Base-by-base conservation (phyloP, 768 basidiomycete species). In the Pleurotus cornucopiae region DNA sequence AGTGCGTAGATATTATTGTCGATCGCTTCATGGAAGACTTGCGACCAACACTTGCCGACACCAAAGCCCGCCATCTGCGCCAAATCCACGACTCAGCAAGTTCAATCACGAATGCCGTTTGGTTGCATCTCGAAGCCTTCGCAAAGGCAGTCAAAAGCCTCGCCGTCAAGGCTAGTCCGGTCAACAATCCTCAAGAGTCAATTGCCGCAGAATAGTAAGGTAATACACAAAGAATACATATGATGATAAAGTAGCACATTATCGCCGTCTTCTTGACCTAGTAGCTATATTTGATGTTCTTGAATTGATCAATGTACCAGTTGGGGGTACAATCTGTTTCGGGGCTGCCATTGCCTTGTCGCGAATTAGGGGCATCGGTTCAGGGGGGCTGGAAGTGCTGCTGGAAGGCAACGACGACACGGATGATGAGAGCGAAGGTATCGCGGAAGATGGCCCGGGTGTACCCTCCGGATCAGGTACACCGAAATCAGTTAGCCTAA, bases 221-320 rank as follows among this genome's bases (percentile, higher is more conserved):
- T n/a, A 38, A 40, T 13, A 20, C 18, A 53, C 38, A 53, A 46
- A 41, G 23, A 47, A 21, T 30, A 58, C 34, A 23, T 23, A 52
- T 47, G 57, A 52, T 26, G 59, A 53, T 41, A 57, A 55, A 39
- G 57, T 30, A 26, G 12, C 23, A 37, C 39, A 61, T 61, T 62
- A 70, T 57, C 70, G 68, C 54, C 62, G 63, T 53, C 71, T 63
- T 39, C 71, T 67, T 16, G 68, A 64, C 21, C 67, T 71, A 46
- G 70, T 71, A 54, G 72, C 71, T 18, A 76, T 67, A 63, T 77
- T 79, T 38, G 74, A 67, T 54, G 69, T 73, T 53, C 72, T 65
- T 14, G 80, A 71, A 58, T 79, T 76, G 20, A 71, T 66, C 49
- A 80, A 63, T 6, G 78, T 72, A 45, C 67, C 74, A 18, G 62